Evolutionary conservation across 2,329 filamentous ascomycete genomes (phyloP).

Genomic region (Phialophora chinensis): DNA sequence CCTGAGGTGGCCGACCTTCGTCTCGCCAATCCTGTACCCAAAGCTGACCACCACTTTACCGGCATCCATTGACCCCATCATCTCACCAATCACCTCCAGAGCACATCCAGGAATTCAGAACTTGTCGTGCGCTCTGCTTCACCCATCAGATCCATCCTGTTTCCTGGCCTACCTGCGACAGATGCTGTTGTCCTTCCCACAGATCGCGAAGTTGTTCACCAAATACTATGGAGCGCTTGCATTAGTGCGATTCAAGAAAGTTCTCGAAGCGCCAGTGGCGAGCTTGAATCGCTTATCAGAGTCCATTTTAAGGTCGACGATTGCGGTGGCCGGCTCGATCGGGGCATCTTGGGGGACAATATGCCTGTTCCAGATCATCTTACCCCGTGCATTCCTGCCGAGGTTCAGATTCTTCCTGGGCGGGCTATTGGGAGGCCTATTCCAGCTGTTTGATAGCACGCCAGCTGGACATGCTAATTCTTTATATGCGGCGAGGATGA

Average conservation of each 20-base stretch:
- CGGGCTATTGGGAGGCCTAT: slow-evolving; percentile 82
- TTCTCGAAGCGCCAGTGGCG: slow-evolving; percentile 72
- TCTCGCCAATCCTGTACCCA: slow-evolving; percentile 86
- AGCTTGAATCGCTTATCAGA: slow-evolving; percentile 71
- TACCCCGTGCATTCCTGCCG: slow-evolving; percentile 75
- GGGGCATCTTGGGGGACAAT: slow-evolving; percentile 87
- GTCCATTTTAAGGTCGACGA: slow-evolving; percentile 73
- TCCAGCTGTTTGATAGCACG: slow-evolving; percentile 75
- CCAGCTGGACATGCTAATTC: slow-evolving; percentile 65
- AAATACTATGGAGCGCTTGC: slow-evolving; percentile 71
- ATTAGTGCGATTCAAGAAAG: slow-evolving; percentile 68
- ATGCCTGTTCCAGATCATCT: slow-evolving; percentile 81
- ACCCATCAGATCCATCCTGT: slow-evolving; percentile 87
- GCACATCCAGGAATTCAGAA: slow-evolving; percentile 82
- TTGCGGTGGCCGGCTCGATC: slow-evolving; percentile 81
- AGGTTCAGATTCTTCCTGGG: slow-evolving; percentile 89
- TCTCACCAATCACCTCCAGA: slow-evolving; percentile 78
- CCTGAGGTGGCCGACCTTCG: slow-evolving; percentile 83
- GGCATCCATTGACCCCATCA: slow-evolving; percentile 67
- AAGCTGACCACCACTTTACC: slow-evolving; percentile 65
- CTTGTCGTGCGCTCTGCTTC: slow-evolving; percentile 86
- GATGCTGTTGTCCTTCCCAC: slow-evolving; percentile 82
- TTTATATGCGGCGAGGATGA: slow-evolving; percentile 77
- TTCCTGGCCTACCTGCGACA: slow-evolving; percentile 85
- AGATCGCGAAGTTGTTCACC: slow-evolving; percentile 76